These are phyloP conservation scores for Chloranthus sessilifolius DNA, from an alignment of 164 flowering plant species.

Conservation along the genomic window DNA sequence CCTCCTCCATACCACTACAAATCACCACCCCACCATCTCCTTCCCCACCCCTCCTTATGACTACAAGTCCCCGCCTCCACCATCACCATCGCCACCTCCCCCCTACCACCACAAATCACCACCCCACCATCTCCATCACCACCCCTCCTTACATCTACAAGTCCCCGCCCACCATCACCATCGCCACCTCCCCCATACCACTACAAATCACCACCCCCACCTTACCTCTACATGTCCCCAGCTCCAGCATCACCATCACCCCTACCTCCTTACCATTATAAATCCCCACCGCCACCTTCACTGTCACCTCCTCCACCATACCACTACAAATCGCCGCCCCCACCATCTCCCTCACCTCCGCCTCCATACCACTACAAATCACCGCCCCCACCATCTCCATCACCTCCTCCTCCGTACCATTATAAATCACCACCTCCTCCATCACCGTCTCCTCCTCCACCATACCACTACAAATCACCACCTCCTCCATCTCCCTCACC, in stretches of 20 bases:
- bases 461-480: constrained; percentile 6
- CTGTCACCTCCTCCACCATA: constrained; percentile 10
- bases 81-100: constrained; percentile 7
- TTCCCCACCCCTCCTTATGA: constrained; percentile 1
- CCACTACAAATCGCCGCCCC: constrained; percentile 6
- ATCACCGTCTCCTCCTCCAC: constrained; percentile 14
- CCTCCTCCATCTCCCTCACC: constrained; percentile 10
- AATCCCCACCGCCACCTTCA: constrained; percentile 11
- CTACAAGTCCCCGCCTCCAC: constrained; percentile 11
- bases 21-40: constrained; percentile 12
- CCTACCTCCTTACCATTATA: constrained; percentile 9
- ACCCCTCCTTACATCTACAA: background rate
- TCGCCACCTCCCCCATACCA: constrained; percentile 9
- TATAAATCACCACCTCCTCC: constrained; percentile 16
- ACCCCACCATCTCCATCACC: background rate
- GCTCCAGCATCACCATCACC: constrained; percentile 13
- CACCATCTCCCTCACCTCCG: constrained; percentile 2
- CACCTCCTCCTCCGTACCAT: constrained; percentile 10
- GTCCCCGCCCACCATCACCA: constrained; percentile 2
- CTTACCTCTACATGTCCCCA: constrained; percentile 2
- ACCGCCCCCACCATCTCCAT: constrained; percentile 14
- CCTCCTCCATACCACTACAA: constrained; percentile 5
- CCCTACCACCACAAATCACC: constrained; percentile 1
- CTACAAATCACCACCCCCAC: constrained; percentile 8
- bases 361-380: constrained; percentile 13